These are phyloP conservation scores for Straminergon stramineum DNA, from an alignment of 225 moss, liverwort and hornwort species.

Conservation along the genomic window DNA sequence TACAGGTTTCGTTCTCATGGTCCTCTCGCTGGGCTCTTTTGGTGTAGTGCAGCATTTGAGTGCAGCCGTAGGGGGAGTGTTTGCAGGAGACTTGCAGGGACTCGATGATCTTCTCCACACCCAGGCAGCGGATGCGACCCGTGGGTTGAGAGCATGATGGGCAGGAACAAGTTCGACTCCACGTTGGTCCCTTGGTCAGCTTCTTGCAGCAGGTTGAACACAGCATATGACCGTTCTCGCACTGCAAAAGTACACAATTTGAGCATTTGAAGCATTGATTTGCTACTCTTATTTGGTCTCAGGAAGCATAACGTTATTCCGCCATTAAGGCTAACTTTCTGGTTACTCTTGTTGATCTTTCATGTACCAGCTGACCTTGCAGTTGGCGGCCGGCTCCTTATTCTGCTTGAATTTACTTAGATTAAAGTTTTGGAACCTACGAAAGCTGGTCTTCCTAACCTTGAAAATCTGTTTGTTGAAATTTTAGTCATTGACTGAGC, in stretches of 20 bases:
- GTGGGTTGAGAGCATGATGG: not conserved
- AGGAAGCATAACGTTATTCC: not conserved
- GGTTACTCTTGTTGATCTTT: not conserved
- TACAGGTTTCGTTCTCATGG: not conserved
- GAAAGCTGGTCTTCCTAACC: not conserved
- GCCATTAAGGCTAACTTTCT: not conserved
- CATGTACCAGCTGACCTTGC: not conserved
- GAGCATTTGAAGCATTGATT: not conserved
- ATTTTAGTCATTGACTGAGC: not conserved
- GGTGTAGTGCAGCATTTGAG: not conserved
- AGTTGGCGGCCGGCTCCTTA: too few relatives aligned
- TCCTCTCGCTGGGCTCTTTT: not conserved
- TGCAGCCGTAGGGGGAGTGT: not conserved
- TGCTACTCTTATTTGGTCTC: too few relatives aligned
- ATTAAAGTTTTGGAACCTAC: not conserved
- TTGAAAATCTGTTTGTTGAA: not conserved
- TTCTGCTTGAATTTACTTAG: not conserved
- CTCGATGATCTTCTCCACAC: not conserved
- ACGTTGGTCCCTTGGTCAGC: not conserved
- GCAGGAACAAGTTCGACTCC: not conserved
- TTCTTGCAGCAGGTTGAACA: slow-evolving; percentile 5
- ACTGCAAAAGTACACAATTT: not conserved
- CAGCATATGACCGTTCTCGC: slow-evolving; percentile 10
- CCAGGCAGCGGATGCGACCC: not conserved
- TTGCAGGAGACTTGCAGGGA: not conserved